Conservation (phyloP, 441 rosid genomes). For the Mallotus japonicus region DNA sequence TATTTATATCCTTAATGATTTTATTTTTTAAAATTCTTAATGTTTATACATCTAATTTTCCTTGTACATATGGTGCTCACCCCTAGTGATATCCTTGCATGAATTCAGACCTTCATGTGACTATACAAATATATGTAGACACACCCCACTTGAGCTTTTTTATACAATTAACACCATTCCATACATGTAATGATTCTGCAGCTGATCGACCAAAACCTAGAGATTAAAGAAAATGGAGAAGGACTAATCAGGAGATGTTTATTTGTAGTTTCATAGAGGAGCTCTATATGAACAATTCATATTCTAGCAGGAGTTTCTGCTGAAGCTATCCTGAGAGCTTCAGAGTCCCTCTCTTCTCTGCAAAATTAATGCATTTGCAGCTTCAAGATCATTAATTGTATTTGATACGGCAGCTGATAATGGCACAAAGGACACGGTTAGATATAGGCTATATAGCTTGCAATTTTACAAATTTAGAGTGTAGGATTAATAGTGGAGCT, state of each 20-base stretch:
- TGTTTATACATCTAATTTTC: too few relatives aligned
- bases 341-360: neutral
- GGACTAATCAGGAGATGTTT: neutral
- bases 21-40: too few relatives aligned
- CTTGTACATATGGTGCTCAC: too few relatives aligned
- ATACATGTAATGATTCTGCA: constrained; percentile 15
- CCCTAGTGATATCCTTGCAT: too few relatives aligned
- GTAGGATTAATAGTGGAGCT: constrained; percentile 12
- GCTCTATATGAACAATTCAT: too few relatives aligned
- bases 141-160: neutral
- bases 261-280: too few relatives aligned
- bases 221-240: constrained; percentile 3
- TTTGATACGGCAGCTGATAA: neutral
- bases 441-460: constrained; percentile 16
- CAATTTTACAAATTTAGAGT: neutral
- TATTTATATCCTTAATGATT: too few relatives aligned
- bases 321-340: neutral
- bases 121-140: too few relatives aligned
- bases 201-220: constrained; percentile 20
- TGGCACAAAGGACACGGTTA: neutral
- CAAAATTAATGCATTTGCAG: neutral
- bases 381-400: neutral
- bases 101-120: neutral
- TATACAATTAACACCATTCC: neutral
- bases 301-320: neutral